Conservation (phyloP, 1,284 basidiomycete species). For the Xanthoconium separans region DNA sequence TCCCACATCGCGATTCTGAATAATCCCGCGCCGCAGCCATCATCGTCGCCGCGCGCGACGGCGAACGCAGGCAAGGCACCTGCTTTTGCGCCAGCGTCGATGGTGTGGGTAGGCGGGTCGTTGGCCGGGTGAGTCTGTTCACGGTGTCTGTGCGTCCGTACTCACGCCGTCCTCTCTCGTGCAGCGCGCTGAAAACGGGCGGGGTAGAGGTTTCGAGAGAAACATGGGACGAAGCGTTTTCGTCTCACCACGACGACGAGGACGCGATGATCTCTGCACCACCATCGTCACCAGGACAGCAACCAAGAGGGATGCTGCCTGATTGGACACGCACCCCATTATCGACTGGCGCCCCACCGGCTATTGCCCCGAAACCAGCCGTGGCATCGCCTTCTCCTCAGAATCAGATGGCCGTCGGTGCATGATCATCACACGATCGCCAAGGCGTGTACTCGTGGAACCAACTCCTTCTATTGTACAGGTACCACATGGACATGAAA, state of each 20-base stretch:
- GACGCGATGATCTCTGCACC: constrained; percentile 42
- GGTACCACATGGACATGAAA: constrained; percentile 10
- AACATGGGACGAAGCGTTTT: constrained; percentile 77
- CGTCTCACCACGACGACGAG: constrained; percentile 33
- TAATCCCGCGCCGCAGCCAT: constrained; percentile 62
- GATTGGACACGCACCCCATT: constrained; percentile 78
- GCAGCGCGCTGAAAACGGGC: constrained; percentile 77
- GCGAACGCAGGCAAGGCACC: constrained; percentile 79
- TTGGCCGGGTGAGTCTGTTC: constrained; percentile 74
- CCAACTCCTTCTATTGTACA: constrained; percentile 10
- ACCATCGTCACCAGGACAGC: constrained; percentile 35
- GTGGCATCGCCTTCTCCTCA: constrained; percentile 23
- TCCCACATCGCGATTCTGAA: constrained; percentile 80
- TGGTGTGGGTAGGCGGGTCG: constrained; percentile 93
- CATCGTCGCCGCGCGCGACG: constrained; percentile 39
- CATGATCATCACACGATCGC: constrained; percentile 17
- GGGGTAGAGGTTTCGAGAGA: constrained; percentile 80
- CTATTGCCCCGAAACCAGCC: constrained; percentile 22
- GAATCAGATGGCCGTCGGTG: constrained; percentile 32
- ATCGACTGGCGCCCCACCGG: constrained; percentile 58
- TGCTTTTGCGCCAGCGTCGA: constrained; percentile 74
- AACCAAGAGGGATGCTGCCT: constrained; percentile 52
- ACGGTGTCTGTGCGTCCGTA: background rate
- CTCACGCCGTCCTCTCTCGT: constrained; percentile 1
- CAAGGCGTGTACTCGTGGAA: constrained; percentile 7